Evolutionary conservation across 2,329 filamentous ascomycete genomes (phyloP), one percentile per base, ranked within the genome.

Genomic region (Xylariales sp.): DNA sequence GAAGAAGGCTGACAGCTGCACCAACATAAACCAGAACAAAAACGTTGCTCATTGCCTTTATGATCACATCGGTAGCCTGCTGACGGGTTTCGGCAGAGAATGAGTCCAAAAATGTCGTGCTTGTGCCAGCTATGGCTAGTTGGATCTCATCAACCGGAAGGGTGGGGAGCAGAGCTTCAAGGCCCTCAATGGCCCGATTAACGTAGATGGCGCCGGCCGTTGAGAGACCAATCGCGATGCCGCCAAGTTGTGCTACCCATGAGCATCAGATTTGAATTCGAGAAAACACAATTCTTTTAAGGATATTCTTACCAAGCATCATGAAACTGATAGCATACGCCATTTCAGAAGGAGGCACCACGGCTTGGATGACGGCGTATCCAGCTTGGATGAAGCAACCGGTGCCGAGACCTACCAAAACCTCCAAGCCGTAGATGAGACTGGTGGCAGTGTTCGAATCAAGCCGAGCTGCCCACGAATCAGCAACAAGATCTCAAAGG

Each of bases 311-410:
- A 32, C 29, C 29, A 17, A 32, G 6, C 29, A 32, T 32, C 29
- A 32, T 32, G 29, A 32, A 32, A 16, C 29, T 32, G 29, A 32
- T 32, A 8, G 15, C 29, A 17, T 32, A 32, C 11, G 29, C 14
- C 29, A 32, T 32, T 12, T 32, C 29, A 17, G 15, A 12, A 15
- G 29, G 15, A 12, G 29, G 29, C 13, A 32, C 29, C 29, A 32
- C 20, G 29, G 14, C 29, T 18, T 32, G 29, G 29, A 32, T 32
- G 15, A 32, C 29, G 29, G 29, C 29, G n/a, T 32, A 32, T 16
- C 29, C 29, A 17, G 29, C 29, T 16, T 32, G 29, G 15, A 32
- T 32, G 14, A 32, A 32, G 16, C 29, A 32, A 8, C 29, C 29
- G 13, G 29, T 32, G 17, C 29, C 29, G 11, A 32, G 12, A 16